Conservation (phyloP, 768 basidiomycete species). For the Dacryopinax primogenitus region DNA sequence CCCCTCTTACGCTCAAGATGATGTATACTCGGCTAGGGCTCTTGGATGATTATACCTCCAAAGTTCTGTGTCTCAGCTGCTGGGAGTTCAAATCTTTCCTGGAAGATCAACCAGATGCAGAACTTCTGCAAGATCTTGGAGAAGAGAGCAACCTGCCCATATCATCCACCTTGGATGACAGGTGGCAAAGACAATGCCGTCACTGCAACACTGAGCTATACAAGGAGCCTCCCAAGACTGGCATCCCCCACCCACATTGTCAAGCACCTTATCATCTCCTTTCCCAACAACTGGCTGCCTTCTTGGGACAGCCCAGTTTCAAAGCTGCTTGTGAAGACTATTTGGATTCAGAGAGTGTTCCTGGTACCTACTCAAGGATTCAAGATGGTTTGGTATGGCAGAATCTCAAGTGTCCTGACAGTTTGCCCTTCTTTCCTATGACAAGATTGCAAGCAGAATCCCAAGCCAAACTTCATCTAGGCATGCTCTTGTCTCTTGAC, state of each 20-base stretch:
- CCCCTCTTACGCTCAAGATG: neutral
- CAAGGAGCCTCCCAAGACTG: neutral
- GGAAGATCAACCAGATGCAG: neutral
- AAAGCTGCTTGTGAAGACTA: conserved; percentile 22
- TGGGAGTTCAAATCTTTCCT: neutral
- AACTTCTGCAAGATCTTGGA: neutral
- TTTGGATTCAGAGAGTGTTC: neutral
- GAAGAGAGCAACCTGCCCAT: neutral
- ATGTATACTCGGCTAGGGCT: neutral
- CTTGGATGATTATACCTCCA: neutral
- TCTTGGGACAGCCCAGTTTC: conserved; percentile 16
- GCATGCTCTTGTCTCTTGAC: neutral
- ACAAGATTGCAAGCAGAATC: conserved; percentile 22
- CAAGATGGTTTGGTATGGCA: conserved; percentile 25
- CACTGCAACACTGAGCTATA: neutral
- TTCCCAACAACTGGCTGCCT: neutral
- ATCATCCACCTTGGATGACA: too few species aligned
- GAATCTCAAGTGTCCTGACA: conserved; percentile 21
- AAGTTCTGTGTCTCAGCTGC: neutral
- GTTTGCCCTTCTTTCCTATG: conserved; percentile 23
- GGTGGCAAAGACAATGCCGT: neutral
- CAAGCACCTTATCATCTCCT: conserved; percentile 3
- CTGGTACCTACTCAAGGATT: conserved; percentile 21
- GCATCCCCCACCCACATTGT: neutral
- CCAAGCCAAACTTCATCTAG: conserved; percentile 18